Base-by-base conservation (phyloP, 2,329 filamentous ascomycete genomes). In the Nemania abortiva region DNA sequence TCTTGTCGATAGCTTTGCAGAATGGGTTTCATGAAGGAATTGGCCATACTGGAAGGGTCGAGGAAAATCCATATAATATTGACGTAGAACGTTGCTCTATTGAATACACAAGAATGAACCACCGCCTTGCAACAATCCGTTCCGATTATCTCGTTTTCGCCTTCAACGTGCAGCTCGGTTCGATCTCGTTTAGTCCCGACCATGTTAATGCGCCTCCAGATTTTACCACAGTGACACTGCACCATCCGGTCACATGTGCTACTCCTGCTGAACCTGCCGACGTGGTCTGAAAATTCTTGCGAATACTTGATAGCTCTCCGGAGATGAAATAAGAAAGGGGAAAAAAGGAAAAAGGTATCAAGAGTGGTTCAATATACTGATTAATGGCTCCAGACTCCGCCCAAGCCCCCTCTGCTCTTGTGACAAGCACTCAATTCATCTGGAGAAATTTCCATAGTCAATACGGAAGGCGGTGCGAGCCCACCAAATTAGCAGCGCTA, bases 381-480 rank as follows among this genome's bases (percentile, higher is more conserved):
- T 71, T 69, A 69, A 54, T 66, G 63, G 69, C 69, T 70, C 69
- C 69, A 63, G 59, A 70, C 69, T 70, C 69, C 69, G 22, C 66
- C 50, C 54, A 29, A 45, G 54, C 55, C 55, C 22, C 42, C 58
- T 27, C 27, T 47, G 34, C 49, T 64, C 63, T 58, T 61, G n/a
- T 47, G 47, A 50, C 22, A 37, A 53, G 39, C 56, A 54, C 49
- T 56, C 60, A 55, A 39, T 42, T 39, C 49, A 49, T 59, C 55
- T 61, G 59, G 42, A 61, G 53, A 34, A 57, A 31, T 42, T 45
- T 42, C 42, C 45, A 20, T 13, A 45, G 37, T 34, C 49, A 27
- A 64, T 29, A 61, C 9, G 22, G 42, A 61, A 63, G 24, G 53
- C 53, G 45, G 45, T 60, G 37, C 37, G 18, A 57, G n/a, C 34